These are phyloP conservation scores for Lactifluus volemus DNA, from an alignment of 768 basidiomycete genomes.

Conservation along the genomic window DNA sequence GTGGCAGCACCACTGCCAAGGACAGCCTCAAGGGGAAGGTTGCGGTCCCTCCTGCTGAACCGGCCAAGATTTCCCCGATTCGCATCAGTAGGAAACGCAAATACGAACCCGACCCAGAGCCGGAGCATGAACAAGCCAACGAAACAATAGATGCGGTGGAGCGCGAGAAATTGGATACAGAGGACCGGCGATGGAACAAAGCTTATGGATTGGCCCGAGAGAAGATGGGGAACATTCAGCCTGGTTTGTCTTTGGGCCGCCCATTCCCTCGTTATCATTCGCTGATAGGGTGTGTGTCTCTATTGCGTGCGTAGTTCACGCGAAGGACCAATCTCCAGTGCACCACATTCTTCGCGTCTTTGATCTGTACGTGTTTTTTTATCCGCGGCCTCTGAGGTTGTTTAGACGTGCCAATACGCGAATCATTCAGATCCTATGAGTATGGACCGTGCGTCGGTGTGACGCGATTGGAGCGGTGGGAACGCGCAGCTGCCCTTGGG, in stretches of 20 bases:
- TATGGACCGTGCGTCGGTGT: conserved; percentile 77
- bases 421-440: conserved; percentile 50
- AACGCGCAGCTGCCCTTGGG: conserved; percentile 70
- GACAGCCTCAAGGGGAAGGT: conserved; percentile 14
- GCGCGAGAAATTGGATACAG: conserved; percentile 7
- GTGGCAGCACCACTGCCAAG: conserved; percentile 12
- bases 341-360: conserved; percentile 73
- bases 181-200: conserved; percentile 18
- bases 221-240: conserved; percentile 19
- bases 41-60: neutral
- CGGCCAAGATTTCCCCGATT: neutral
- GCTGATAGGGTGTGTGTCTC: neutral
- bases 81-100: conserved; percentile 14
- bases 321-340: conserved; percentile 48
- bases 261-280: neutral
- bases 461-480: conserved; percentile 80
- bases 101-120: conserved; percentile 7
- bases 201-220: conserved; percentile 13
- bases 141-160: neutral
- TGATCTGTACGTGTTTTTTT: conserved; percentile 45
- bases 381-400: neutral
- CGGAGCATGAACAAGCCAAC: neutral
- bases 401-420: conserved; percentile 2
- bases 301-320: conserved; percentile 45
- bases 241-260: conserved; percentile 10